phyloP scores from a whole-genome alignment of 2,329 filamentous ascomycete species.

The Hypoxylon sp. region DNA sequence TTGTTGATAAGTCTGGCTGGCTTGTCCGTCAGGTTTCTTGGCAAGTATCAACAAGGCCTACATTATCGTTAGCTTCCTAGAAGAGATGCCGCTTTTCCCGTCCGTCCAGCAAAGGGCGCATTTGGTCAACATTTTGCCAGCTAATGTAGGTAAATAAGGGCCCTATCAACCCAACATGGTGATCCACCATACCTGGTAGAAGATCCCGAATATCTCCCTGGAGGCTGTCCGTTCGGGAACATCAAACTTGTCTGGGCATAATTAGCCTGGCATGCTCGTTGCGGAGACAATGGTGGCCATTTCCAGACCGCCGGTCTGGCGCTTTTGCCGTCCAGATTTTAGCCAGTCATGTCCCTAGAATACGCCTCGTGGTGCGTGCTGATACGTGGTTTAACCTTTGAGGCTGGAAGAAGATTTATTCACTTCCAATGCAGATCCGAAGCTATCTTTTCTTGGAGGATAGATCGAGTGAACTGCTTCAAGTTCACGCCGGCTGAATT shows the following conservation, averaged over 20 bases:
- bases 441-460: slow-evolving; percentile 62
- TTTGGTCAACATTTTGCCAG: slow-evolving; percentile 28
- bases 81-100: slow-evolving; percentile 36
- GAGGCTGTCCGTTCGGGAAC: slow-evolving; percentile 25
- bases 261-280: slow-evolving; percentile 16
- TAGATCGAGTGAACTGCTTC: slow-evolving; percentile 71
- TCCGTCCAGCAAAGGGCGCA: slow-evolving; percentile 20
- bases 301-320: slow-evolving; percentile 28
- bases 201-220: slow-evolving; percentile 32
- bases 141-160: slow-evolving; percentile 17
- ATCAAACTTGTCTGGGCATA: slow-evolving; percentile 33
- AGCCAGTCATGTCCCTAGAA: slow-evolving; percentile 27
- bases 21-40: slow-evolving; percentile 17
- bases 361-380: slow-evolving; percentile 20
- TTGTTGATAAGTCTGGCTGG: slow-evolving; percentile 23
- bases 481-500: slow-evolving; percentile 62
- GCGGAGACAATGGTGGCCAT: not conserved
- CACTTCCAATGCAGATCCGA: slow-evolving; percentile 68
- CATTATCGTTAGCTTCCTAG: slow-evolving; percentile 24
- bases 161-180: slow-evolving; percentile 8
- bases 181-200: slow-evolving; percentile 38
- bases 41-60: slow-evolving; percentile 30
- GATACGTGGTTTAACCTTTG: slow-evolving; percentile 1
- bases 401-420: slow-evolving; percentile 38
- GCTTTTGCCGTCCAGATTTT: slow-evolving; percentile 1